Base-by-base conservation (phyloP, 331 rosid genomes). In the Cydonia oblonga region DNA sequence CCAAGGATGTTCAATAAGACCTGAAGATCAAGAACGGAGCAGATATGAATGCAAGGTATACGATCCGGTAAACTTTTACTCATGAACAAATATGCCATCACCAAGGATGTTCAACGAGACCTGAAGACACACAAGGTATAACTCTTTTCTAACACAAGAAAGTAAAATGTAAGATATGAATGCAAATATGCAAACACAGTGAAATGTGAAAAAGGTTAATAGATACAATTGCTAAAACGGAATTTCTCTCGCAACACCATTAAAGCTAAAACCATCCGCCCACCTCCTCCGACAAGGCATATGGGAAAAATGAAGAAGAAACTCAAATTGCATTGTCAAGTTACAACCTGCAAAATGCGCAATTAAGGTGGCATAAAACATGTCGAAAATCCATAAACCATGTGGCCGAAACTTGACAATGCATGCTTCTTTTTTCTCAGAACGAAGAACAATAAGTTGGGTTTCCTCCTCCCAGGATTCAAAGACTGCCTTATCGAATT, bases 1-100 rank as follows among this genome's bases (percentile, higher is more conserved):
- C 79, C 32, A 71, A 72, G 19, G 18, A 32, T 3, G 64, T 19
- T 30, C 61, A 73, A 53, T 30, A 35, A 40, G 25, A 61, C 60
- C 70, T 60, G 52, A 71, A 30, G 49, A 67, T 64, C 78, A 72
- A 38, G 14, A 56, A 24, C 30, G 22, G 76, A 70, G 25, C 53
- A 7, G 18, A 38, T 38, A 3, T 38, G 13, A 38, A 38, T 38
- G 13, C 42, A 38, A 38, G 42, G 42, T 38, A 38, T 9, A 38
- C 0, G 42, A 38, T 38, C 42, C 9, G 42, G 42, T 38, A 38
- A 9, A 9, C 42, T 38, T 38, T 9, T 38, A 38, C 13, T 38
- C 42, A 38, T 1, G 42, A 38, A 38, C 42, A 9, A 38, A 38
- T 9, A 9, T 38, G 42, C 4, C 42, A 38, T 38, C 42, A 38